Evolutionary conservation across 1,284 basidiomycete genomes (phyloP), one percentile per base, ranked within the genome.

Genomic region (Psilocybe mexicana): DNA sequence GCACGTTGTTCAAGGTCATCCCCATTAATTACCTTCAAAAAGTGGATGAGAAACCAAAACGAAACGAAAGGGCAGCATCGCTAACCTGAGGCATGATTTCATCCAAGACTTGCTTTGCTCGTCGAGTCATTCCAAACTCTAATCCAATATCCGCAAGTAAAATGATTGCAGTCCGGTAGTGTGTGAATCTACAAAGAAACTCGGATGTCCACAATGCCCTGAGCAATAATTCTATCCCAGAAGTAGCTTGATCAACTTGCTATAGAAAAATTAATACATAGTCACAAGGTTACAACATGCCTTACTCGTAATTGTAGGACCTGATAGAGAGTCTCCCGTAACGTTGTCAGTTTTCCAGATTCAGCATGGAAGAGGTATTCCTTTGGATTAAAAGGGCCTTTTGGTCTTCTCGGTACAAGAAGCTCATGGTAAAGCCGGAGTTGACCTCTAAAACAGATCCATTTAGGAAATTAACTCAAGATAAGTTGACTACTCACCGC

Each of bases 141-240:
- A 92, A 73, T 4, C 85, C 84, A 56, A 90, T 73, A 66, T 93
- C 91, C 2, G 91, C 90, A 6, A 93, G 79, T 33, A 93, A 69
- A 56, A 88, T 78, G 23, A 86, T 78, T 0, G 81, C 86, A 2
- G 84, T 82, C 53, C 90, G 78, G 68, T 93, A 90, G 43, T 84
- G 68, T 14, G 79, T 76, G 65, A 85, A 82, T 54, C 85, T 82
- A 55, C 85, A 82, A 60, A 90, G 81, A 67, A 90, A 93, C 69
- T 93, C 91, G 0, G 90, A 82, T 60, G 89, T 81, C 89, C 91
- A 93, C 25, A 92, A 69, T 2, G 86, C 83, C 54, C 80, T 84
- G 36, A 93, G 73, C 24, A 93, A 72, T 26, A 84, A 81, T 50
- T 91, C 85, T 18, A 91, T 79, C 2, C 83, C 76, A 26, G 79